Conservation (phyloP, 2,329 filamentous ascomycete genomes). For the Alternaria incomplexa region DNA sequence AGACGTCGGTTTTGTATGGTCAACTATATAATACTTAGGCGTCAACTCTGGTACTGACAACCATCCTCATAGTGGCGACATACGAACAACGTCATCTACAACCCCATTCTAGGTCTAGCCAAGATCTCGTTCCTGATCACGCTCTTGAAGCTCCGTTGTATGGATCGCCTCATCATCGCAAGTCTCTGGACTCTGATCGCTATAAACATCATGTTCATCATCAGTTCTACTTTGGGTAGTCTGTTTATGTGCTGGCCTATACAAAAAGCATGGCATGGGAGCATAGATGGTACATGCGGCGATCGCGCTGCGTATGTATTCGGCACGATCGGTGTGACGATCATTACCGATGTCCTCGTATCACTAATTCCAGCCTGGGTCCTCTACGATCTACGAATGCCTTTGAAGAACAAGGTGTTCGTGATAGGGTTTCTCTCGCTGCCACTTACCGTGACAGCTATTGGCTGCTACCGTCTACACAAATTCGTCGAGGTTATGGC, state of each 20-base stretch:
- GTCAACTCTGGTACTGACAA: background rate
- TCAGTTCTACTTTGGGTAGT: background rate
- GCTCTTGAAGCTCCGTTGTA: slow-evolving; percentile 7
- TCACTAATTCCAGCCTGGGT: slow-evolving; percentile 13
- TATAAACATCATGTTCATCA: slow-evolving; percentile 2
- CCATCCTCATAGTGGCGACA: slow-evolving; percentile 7
- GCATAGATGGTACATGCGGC: background rate
- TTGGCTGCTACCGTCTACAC: slow-evolving; percentile 12
- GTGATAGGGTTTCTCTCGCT: slow-evolving; percentile 10
- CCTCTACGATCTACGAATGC: slow-evolving; percentile 8
- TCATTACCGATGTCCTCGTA: slow-evolving; percentile 13
- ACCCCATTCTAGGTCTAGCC: slow-evolving; percentile 10
- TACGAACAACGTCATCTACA: slow-evolving; percentile 7
- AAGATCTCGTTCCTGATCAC: slow-evolving; percentile 18
- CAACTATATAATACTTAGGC: background rate
- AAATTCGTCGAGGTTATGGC: slow-evolving; percentile 1
- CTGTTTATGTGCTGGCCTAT: slow-evolving; percentile 10
- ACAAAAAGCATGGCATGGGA: slow-evolving; percentile 1
- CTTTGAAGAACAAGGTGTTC: slow-evolving; percentile 1
- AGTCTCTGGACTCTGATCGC: slow-evolving; percentile 8
- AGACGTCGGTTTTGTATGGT: background rate
- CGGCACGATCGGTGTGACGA: slow-evolving; percentile 2
- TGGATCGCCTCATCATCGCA: slow-evolving; percentile 1
- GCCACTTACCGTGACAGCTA: slow-evolving; percentile 5
- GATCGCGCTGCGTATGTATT: slow-evolving; percentile 1